Percentiles rank a stretch among this genome's conserved stretches.
Evolutionary conservation across 2,329 filamentous ascomycete genomes (phyloP).

Genomic region (Dothidotthia symphoricarpi): DNA sequence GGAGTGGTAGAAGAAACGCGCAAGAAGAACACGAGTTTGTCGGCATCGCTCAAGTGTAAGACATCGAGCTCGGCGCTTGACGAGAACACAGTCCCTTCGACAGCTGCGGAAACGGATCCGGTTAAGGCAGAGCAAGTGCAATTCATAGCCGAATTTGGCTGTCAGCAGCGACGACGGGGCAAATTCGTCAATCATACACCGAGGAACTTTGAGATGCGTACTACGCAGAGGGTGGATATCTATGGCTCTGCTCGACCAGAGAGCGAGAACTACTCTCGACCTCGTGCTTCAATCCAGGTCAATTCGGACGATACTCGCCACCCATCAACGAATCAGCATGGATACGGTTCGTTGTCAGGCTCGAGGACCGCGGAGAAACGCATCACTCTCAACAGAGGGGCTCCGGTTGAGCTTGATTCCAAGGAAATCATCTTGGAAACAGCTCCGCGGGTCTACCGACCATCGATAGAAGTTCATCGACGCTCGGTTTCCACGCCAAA

Average conservation of each 20-base stretch:
- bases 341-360: constrained; percentile 12
- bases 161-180: constrained; percentile 26
- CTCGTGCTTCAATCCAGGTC: constrained; percentile 14
- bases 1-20: constrained; percentile 16
- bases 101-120: constrained; percentile 12
- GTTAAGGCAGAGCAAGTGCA: constrained; percentile 12
- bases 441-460: constrained; percentile 10
- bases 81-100: constrained; percentile 15
- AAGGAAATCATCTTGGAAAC: constrained; percentile 9
- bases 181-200: constrained; percentile 40
- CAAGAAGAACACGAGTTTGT: constrained; percentile 18
- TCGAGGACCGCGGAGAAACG: constrained; percentile 8
- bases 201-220: constrained; percentile 26
- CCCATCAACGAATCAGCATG: constrained; percentile 2
- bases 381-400: constrained; percentile 9
- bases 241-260: constrained; percentile 10
- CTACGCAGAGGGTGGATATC: constrained; percentile 14
- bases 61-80: constrained; percentile 19
- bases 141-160: constrained; percentile 22
- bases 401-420: constrained; percentile 20
- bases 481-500: constrained; percentile 18
- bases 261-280: constrained; percentile 22
- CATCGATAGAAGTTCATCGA: constrained; percentile 10
- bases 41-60: constrained; percentile 19
- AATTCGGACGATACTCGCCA: constrained; percentile 8